These are phyloP conservation scores for Cryptosporidium andersoni DNA, from an alignment of 169 alveolate genomes.

Conservation along the genomic window DNA sequence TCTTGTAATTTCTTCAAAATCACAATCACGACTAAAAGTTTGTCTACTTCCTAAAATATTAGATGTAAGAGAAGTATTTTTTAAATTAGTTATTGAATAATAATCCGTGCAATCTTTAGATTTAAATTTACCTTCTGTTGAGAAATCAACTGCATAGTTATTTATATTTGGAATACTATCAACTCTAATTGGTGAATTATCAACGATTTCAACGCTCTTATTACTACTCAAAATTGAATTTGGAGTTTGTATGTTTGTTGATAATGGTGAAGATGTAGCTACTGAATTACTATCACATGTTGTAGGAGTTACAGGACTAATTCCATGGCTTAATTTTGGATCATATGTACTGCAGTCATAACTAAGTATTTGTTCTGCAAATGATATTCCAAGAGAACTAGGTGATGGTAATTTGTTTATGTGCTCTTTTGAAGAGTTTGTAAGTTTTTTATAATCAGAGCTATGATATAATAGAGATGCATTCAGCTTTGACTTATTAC, in stretches of 20 bases:
- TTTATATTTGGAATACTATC: conserved; percentile 35
- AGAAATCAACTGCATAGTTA: conserved; percentile 64
- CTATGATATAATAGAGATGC: no score
- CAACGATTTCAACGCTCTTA: not conserved
- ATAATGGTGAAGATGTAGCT: conserved; percentile 60
- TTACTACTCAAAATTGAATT: conserved; percentile 44
- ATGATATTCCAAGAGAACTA: conserved; percentile 48
- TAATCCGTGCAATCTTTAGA: no score
- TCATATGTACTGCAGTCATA: conserved; percentile 17
- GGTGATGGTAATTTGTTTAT: no score
- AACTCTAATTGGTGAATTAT: conserved; percentile 1
- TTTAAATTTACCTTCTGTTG: conserved; percentile 32
- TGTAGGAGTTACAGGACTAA: conserved; percentile 58
- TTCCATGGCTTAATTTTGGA: conserved; percentile 11
- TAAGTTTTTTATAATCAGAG: no score
- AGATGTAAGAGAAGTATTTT: no score
- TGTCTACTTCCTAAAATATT: no score
- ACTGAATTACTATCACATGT: conserved; percentile 55
- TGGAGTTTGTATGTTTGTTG: conserved; percentile 55
- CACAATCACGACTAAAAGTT: no score
- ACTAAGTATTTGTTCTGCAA: conserved; percentile 67
- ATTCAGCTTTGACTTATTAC: conserved; percentile 3
- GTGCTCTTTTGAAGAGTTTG: no score
- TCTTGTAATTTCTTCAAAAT: no score
- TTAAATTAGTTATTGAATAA: no score